phyloP scores from a whole-genome alignment of 2,329 filamentous ascomycete genomes.

The Sordariomycetes sp. region DNA sequence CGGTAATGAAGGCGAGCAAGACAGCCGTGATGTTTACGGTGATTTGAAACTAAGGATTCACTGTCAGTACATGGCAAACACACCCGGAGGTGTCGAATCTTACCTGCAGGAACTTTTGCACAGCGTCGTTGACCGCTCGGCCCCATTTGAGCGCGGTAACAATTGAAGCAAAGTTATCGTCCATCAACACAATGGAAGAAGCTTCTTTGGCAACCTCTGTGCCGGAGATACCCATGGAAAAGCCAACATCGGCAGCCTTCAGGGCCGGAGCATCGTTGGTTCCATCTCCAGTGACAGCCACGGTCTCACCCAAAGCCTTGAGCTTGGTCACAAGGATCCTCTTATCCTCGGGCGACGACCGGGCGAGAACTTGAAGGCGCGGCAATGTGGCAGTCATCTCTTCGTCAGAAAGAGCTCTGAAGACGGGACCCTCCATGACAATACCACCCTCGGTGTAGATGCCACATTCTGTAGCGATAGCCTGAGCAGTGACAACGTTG shows the following conservation, averaged over 20 bases:
- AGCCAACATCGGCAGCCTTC: constrained; percentile 57
- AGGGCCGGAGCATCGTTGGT: constrained; percentile 59
- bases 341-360: constrained; percentile 53
- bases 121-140: constrained; percentile 58
- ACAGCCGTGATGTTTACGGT: constrained; percentile 65
- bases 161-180: constrained; percentile 59
- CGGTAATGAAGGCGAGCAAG: constrained; percentile 54
- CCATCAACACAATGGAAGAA: constrained; percentile 58
- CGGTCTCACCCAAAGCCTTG: constrained; percentile 46
- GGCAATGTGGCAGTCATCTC: constrained; percentile 45
- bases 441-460: constrained; percentile 53
- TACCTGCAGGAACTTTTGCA: constrained; percentile 58
- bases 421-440: constrained; percentile 57
- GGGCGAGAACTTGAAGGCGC: constrained; percentile 38
- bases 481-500: constrained; percentile 55
- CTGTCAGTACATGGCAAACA: constrained; percentile 3
- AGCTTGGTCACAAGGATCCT: constrained; percentile 43
- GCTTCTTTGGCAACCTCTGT: constrained; percentile 62
- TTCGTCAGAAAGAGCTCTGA: constrained; percentile 44
- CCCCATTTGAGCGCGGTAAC: constrained; percentile 61
- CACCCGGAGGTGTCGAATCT: constrained; percentile 2
- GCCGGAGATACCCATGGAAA: constrained; percentile 59
- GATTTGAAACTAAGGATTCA: constrained; percentile 43
- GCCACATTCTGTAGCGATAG: constrained; percentile 55
- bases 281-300: constrained; percentile 57